A percentile compares a stretch with the other conserved stretches of the same genome.
These are phyloP conservation scores for Phyllosticta ampelicida DNA, from an alignment of 2,329 filamentous ascomycete genomes.

Conservation along the genomic window DNA sequence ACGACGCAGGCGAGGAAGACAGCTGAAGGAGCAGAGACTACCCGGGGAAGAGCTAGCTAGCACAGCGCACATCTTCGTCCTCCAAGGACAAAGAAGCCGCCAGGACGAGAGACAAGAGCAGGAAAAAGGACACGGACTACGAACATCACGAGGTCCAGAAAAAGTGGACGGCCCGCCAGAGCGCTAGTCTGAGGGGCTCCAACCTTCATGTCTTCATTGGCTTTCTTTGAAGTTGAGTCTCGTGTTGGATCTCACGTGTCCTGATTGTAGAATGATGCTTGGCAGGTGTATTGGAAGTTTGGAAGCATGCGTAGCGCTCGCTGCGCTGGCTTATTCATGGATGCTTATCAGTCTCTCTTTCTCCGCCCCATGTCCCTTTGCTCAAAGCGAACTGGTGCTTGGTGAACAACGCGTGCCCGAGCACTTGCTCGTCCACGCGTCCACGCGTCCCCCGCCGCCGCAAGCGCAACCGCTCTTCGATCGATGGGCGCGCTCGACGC, in stretches of 20 bases:
- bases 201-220: neutral
- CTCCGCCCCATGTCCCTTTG: too few relatives aligned
- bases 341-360: too few relatives aligned
- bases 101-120: neutral
- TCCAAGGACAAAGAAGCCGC: neutral
- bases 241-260: neutral
- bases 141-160: neutral
- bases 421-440: too few relatives aligned
- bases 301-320: too few relatives aligned
- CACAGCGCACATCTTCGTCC: neutral
- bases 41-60: neutral
- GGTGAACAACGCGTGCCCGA: too few relatives aligned
- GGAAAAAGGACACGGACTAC: neutral
- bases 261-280: neutral
- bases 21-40: neutral
- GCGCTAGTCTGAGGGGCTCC: neutral
- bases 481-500: too few relatives aligned
- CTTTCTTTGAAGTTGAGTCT: neutral
- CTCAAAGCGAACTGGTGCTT: too few relatives aligned
- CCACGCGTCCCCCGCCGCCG: too few relatives aligned
- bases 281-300: neutral
- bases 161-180: neutral
- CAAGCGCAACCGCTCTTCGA: too few relatives aligned
- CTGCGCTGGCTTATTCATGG: too few relatives aligned
- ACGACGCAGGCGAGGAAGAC: neutral